Percentiles rank a stretch among this genome's conserved stretches.
Conservation (phyloP, 1,284 basidiomycete genomes). For the Fomitopsis pinicola region DNA sequence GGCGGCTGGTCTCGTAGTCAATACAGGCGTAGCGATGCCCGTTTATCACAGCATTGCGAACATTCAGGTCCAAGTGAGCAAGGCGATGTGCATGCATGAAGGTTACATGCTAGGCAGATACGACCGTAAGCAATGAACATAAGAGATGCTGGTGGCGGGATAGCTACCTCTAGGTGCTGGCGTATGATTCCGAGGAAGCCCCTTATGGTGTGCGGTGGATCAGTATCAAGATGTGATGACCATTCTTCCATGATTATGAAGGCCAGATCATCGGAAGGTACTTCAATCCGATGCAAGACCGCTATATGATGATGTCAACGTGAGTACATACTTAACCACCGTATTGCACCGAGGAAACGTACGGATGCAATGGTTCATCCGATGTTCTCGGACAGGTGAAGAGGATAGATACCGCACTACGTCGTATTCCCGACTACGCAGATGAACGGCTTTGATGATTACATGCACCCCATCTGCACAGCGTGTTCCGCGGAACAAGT, state of each 20-base stretch:
- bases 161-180: conserved; percentile 58
- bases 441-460: conserved; percentile 64
- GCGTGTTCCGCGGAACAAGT: conserved; percentile 62
- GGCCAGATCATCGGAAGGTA: conserved; percentile 45
- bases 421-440: conserved; percentile 56
- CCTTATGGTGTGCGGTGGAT: conserved; percentile 44
- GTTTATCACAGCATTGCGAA: conserved; percentile 64
- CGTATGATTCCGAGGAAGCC: conserved; percentile 54
- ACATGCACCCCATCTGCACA: conserved; percentile 46
- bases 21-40: conserved; percentile 63
- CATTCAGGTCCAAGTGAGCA: conserved; percentile 68
- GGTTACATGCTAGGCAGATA: conserved; percentile 45
- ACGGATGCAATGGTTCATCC: conserved; percentile 76
- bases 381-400: conserved; percentile 46
- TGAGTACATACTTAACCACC: conserved; percentile 2
- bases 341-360: neutral
- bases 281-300: conserved; percentile 57
- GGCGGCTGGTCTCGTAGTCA: conserved; percentile 65
- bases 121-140: conserved; percentile 1
- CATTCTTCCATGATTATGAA: conserved; percentile 80
- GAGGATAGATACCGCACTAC: conserved; percentile 52
- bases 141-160: neutral
- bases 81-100: conserved; percentile 67
- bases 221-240: conserved; percentile 56
- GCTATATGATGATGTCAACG: conserved; percentile 34